Evolutionary conservation across 2,329 filamentous ascomycete genomes (phyloP).

Genomic region (Verticillium albo-atrum): DNA sequence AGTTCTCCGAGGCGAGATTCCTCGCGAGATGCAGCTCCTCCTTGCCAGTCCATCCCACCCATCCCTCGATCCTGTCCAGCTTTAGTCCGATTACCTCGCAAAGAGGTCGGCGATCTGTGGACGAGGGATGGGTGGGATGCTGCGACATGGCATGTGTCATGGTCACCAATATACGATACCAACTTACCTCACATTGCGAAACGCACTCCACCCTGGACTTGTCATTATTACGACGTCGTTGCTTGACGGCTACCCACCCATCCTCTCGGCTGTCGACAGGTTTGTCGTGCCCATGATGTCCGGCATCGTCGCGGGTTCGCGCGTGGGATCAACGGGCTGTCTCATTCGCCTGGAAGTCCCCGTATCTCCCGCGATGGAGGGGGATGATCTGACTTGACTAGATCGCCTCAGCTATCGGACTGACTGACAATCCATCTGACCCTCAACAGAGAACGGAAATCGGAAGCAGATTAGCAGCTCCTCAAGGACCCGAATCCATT

Average conservation of each 20-base stretch:
- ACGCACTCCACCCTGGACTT: background rate
- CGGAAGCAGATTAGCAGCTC: background rate
- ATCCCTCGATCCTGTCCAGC: background rate
- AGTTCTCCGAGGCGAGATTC: background rate
- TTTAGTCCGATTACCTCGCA: background rate
- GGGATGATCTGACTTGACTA: background rate
- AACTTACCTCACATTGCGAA: background rate
- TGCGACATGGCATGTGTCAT: background rate
- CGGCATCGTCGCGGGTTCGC: conserved; percentile 27
- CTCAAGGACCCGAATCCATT: background rate
- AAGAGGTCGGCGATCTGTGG: background rate
- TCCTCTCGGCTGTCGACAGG: background rate
- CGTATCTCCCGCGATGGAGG: background rate
- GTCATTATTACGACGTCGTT: background rate
- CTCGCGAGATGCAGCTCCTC: background rate
- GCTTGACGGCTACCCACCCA: background rate
- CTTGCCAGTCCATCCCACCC: background rate
- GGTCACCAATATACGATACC: conserved; percentile 5
- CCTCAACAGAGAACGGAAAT: background rate
- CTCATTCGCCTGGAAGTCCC: conserved; percentile 27
- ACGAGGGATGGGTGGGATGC: background rate
- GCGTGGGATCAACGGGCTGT: conserved; percentile 32
- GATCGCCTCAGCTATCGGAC: background rate
- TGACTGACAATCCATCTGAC: background rate
- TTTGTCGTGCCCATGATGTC: conserved; percentile 9